phyloP scores from a whole-genome alignment of 78 protist genomes.

The Creolimax fragrantissima region DNA sequence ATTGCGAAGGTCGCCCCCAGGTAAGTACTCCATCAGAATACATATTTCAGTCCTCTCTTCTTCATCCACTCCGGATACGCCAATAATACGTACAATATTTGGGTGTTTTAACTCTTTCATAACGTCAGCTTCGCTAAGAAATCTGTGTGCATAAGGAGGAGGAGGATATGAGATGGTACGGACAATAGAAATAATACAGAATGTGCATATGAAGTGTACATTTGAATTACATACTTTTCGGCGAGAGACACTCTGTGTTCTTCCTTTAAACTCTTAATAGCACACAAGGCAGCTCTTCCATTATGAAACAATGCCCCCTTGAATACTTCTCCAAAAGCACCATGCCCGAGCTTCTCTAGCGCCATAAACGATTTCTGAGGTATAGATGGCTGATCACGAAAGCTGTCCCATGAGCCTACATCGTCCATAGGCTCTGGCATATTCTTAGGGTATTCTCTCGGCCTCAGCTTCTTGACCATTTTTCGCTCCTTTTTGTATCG shows the following conservation, averaged over 20 bases:
- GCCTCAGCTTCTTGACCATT: too few species aligned
- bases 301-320: background rate
- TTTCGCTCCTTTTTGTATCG: too few species aligned
- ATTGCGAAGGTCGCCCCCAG: background rate
- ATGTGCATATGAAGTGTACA: too few species aligned
- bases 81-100: background rate
- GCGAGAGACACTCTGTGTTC: too few species aligned
- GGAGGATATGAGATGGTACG: too few species aligned
- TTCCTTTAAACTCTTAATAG: conserved; percentile 12
- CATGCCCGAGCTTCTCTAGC: background rate
- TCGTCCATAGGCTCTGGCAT: too few species aligned
- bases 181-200: too few species aligned
- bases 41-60: background rate
- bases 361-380: background rate
- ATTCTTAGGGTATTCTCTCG: too few species aligned
- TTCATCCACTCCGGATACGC: background rate
- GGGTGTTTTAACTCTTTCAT: background rate
- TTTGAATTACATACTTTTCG: too few species aligned
- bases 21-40: background rate
- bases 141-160: background rate
- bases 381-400: too few species aligned
- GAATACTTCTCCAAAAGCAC: conserved; percentile 17
- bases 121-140: conserved; percentile 10
- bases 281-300: conserved; percentile 5
- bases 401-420: too few species aligned